phyloP scores from a whole-genome alignment of 257 asterid species.

The Fraxinus pennsylvanica region DNA sequence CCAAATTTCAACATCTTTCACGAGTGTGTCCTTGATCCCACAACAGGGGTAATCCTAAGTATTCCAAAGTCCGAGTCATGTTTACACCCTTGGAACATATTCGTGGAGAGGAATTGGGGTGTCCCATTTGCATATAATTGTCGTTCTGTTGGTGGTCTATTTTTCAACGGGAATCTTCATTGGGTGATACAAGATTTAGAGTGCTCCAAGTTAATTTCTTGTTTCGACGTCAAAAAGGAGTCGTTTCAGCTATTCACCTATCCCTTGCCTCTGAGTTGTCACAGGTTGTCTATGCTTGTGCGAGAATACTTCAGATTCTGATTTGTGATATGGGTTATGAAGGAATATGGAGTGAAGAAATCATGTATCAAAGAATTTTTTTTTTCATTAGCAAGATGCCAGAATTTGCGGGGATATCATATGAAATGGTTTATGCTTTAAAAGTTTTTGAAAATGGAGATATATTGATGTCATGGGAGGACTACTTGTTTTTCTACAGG shows the following conservation, averaged over 20 bases:
- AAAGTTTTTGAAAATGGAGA: constrained; percentile 45
- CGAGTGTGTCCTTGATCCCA: background rate
- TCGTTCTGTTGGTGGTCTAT: constrained; percentile 26
- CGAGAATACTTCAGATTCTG: constrained; percentile 30
- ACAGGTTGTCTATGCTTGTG: constrained; percentile 28
- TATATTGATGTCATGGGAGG: constrained; percentile 39
- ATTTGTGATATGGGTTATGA: constrained; percentile 50
- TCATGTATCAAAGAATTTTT: constrained; percentile 38
- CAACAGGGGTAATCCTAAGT: background rate
- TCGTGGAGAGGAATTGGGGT: constrained; percentile 34
- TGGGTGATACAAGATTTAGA: constrained; percentile 39
- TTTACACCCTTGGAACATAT: constrained; percentile 52
- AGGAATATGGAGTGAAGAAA: constrained; percentile 41
- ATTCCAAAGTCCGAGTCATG: constrained; percentile 26
- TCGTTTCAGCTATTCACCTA: constrained; percentile 22
- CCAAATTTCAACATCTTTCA: background rate
- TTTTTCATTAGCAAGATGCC: constrained; percentile 25
- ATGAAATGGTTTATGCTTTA: constrained; percentile 24
- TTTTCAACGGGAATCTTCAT: constrained; percentile 40
- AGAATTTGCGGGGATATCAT: background rate
- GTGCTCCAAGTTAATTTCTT: constrained; percentile 16
- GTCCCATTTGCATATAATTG: background rate
- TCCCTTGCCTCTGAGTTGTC: constrained; percentile 26
- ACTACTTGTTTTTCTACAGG: constrained; percentile 29
- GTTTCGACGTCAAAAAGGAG: constrained; percentile 43